Evolutionary conservation across 805 yeast species (phyloP), one percentile per base, ranked within the genome.

Genomic region (Maudiozyma turicensis): DNA sequence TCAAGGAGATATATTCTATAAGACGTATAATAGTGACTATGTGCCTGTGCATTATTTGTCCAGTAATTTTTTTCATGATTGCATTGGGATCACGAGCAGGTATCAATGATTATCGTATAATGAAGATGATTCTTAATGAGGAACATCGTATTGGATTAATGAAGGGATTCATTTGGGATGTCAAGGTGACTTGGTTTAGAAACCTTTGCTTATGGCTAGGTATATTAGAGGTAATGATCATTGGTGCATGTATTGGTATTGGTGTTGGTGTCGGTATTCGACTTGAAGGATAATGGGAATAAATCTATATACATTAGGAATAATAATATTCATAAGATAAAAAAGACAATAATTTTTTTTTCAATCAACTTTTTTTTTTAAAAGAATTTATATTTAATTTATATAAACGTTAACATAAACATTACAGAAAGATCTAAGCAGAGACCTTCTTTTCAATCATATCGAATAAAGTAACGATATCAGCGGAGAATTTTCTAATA

Each of bases 401-500:
- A 20, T 20, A 20, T 20, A 20, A 20, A 20, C 26, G 26, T 20
- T 20, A 20, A 20, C 26, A 20, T 20, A 20, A 20, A 20, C 26
- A 20, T 20, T 20, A 30, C 11, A 10, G 13, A 26, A 28, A 28
- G 8, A 34, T 42, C 59, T 60, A 70, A 57, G 72, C 70, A 60
- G 71, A 64, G 56, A 80, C 73, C 68, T 74, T 81, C 63, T 75
- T 69, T 68, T 80, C 81, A 69, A 84, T 77, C 66, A 80, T 74
- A 50, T 77, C 72, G 70, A 81, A 72, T 68, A 91, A 80, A 50
- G 95, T 85, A 62, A 74, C 81, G 64, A 95, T 83, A 70, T 91
- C 99, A 71, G 86, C 90, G 63, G 96, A 86, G 73, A 91, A 91
- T 71, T 82, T 81, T 79, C 97, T 86, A 75, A 91, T 91, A 81